A percentile compares a stretch with the other conserved stretches of the same genome.
These are phyloP conservation scores for Ligustrum vulgare DNA, from an alignment of 257 asterid species.

Conservation along the genomic window DNA sequence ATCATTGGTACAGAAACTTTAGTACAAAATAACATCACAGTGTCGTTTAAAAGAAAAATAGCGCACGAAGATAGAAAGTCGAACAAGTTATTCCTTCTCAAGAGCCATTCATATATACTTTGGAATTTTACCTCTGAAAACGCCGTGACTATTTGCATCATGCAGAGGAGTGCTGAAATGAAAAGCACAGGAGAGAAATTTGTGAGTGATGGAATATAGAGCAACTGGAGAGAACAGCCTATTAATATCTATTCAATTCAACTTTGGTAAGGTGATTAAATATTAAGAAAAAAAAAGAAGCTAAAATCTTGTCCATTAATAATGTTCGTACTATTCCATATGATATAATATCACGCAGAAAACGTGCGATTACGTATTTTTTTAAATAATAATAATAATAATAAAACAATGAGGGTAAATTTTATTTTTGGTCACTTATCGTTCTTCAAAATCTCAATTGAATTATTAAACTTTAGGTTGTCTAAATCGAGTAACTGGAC, in stretches of 20 bases:
- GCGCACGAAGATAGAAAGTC: background rate
- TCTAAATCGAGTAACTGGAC: too few relatives aligned
- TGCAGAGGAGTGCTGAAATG: background rate
- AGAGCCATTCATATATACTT: too few relatives aligned
- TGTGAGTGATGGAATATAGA: constrained; percentile 8
- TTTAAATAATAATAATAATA: too few relatives aligned
- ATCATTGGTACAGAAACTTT: background rate
- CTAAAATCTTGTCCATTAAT: background rate
- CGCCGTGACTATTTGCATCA: background rate
- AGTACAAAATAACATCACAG: background rate
- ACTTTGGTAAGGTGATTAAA: background rate
- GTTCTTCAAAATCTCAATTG: too few relatives aligned
- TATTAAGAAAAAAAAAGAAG: background rate
- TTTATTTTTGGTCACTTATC: too few relatives aligned
- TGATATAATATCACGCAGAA: background rate
- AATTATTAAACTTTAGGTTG: too few relatives aligned
- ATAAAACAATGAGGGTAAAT: too few relatives aligned
- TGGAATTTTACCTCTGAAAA: constrained; percentile 17
- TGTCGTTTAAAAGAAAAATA: background rate
- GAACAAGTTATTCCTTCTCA: background rate
- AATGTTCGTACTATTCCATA: background rate
- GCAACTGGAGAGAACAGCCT: constrained; percentile 24
- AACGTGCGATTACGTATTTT: background rate
- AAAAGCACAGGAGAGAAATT: background rate
- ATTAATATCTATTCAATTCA: constrained; percentile 22